Evolutionary conservation across 2,329 filamentous ascomycete genomes (phyloP), one percentile per base, ranked within the genome.

Genomic region (Hypoxylon sp.): DNA sequence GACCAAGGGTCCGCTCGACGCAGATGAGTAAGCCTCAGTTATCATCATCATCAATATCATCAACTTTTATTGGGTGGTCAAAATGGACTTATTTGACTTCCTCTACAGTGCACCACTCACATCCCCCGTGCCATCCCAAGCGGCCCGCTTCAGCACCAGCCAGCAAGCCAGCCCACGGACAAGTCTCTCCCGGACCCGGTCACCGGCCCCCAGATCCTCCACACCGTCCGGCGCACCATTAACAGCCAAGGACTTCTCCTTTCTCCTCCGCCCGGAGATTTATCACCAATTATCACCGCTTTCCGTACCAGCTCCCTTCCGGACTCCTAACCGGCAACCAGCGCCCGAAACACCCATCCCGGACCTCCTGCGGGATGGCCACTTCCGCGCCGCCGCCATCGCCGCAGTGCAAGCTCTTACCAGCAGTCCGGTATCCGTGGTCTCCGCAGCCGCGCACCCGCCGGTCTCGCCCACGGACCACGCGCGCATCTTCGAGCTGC

Each of bases 341-440:
- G 69, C 77, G 1, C 74, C 83, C 0, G 79, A 83, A 19, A 83
- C 88, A 1, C 77, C 89, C 0, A 80, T 97, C 20, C 75, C 83
- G 12, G 78, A 80, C 2, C 82, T 97, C 2, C 75, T 97, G 5
- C 73, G 80, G 1, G 73, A 78, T 2, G 90, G 91, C 38, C 88
- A 94, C 68, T 97, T 93, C 72, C 84, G 92, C 52, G 83, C 86
- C 11, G 90, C 90, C 5, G 91, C 91, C 53, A 83, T 87, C 41
- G 80, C 83, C 21, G 83, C 86, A 1, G 82, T 82, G 0, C 80
- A 84, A 50, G 77, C 82, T 25, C 77, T 90, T 8, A 84, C 79
- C 2, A 74, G 75, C 4, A 72, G 70, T n/a, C 70, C 74, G 3
- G 67, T 71, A 8, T 62, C 69, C 6, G 60, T 55, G 20, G 57